Conservation (phyloP, 495 filamentous ascomycete genomes). For the Bathelium albidoporum region DNA sequence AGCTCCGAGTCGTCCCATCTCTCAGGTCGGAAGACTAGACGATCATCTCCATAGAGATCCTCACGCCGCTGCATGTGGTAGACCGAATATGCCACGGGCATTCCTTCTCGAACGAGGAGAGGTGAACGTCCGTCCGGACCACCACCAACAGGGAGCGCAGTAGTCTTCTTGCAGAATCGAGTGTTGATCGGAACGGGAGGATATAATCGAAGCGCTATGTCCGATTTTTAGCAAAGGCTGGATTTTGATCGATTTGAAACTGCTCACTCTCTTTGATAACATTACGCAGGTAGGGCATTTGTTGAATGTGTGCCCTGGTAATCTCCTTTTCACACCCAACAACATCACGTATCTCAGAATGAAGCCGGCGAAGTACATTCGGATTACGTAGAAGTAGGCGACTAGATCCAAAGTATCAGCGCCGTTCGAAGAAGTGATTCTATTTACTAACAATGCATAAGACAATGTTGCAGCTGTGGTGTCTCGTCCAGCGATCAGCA, state of each 20-base stretch:
- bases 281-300: background rate
- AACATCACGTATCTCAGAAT: background rate
- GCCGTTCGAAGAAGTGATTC: background rate
- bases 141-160: conserved; percentile 27
- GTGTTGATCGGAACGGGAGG: conserved; percentile 29
- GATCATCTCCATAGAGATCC: conserved; percentile 28
- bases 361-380: background rate
- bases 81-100: conserved; percentile 19
- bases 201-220: conserved; percentile 15
- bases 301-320: background rate
- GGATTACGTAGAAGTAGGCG: conserved; percentile 1
- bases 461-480: conserved; percentile 23
- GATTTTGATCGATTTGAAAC: background rate
- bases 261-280: conserved; percentile 2
- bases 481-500: conserved; percentile 29
- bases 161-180: conserved; percentile 25
- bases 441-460: background rate
- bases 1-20: conserved; percentile 26
- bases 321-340: background rate
- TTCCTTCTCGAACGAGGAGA: conserved; percentile 24
- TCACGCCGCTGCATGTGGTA: conserved; percentile 28
- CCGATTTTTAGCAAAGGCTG: background rate
- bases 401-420: background rate
- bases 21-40: conserved; percentile 29
- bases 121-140: conserved; percentile 25